These are phyloP conservation scores for Pilasporangium apinafurcum DNA, from an alignment of 352 stramenopile genomes.

Conservation along the genomic window DNA sequence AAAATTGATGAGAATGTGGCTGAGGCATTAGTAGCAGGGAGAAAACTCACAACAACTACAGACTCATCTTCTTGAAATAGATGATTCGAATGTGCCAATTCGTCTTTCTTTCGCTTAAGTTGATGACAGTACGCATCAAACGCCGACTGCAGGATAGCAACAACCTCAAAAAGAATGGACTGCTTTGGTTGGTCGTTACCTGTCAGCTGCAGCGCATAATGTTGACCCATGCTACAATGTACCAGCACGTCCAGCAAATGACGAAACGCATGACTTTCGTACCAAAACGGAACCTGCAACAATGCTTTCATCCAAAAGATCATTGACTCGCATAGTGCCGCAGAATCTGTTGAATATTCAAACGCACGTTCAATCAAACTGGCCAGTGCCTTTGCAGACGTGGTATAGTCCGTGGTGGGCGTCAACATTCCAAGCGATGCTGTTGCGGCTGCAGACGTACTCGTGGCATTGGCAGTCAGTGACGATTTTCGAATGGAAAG, in stretches of 20 bases:
- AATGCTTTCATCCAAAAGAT: constrained; percentile 58
- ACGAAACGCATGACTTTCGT: constrained; percentile 62
- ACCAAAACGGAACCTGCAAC: constrained; percentile 73
- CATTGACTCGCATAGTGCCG: constrained; percentile 26
- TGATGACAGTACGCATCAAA: constrained; percentile 31
- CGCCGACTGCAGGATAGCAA: constrained; percentile 22
- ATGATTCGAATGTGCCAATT: constrained; percentile 18
- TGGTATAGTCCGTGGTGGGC: constrained; percentile 29
- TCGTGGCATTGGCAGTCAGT: constrained; percentile 20
- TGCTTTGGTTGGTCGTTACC: not conserved
- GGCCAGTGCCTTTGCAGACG: constrained; percentile 47
- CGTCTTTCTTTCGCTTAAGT: constrained; percentile 19
- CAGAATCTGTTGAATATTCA: constrained; percentile 39
- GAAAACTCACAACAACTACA: constrained; percentile 53
- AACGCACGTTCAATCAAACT: constrained; percentile 54
- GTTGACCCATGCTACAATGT: constrained; percentile 46
- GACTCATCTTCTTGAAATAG: constrained; percentile 24
- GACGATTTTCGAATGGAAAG: constrained; percentile 46
- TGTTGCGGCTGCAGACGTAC: constrained; percentile 18
- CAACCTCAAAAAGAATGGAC: constrained; percentile 29
- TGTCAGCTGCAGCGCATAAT: not conserved
- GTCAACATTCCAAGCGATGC: constrained; percentile 47
- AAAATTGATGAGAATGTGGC: constrained; percentile 61
- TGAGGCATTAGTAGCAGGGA: constrained; percentile 34
- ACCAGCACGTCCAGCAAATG: constrained; percentile 64